These are phyloP conservation scores for Diospyros kaki DNA, from an alignment of 148 eudicot genomes.

Conservation along the genomic window DNA sequence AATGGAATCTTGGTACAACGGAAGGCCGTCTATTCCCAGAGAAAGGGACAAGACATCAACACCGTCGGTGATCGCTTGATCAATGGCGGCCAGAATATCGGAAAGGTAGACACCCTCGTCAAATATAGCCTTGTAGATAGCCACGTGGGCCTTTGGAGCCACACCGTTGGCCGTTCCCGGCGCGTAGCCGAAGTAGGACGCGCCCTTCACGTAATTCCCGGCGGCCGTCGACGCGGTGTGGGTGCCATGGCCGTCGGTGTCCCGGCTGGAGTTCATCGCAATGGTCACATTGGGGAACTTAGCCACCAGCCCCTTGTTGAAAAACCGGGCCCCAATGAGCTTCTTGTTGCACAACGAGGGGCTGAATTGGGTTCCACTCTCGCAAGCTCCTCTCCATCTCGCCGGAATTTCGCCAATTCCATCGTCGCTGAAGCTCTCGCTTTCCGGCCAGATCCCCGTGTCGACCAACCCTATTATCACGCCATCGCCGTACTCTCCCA, in stretches of 20 bases:
- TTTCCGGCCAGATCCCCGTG: conserved; percentile 69
- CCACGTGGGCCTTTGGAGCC: conserved; percentile 58
- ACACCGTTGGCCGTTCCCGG: conserved; percentile 54
- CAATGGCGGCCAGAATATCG: conserved; percentile 55
- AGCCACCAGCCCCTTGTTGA: conserved; percentile 52
- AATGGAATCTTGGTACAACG: conserved; percentile 36
- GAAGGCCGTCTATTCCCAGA: conserved; percentile 20
- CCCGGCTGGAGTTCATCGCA: conserved; percentile 46
- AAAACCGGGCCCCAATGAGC: conserved; percentile 62
- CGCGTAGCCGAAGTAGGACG: conserved; percentile 59
- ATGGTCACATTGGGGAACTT: conserved; percentile 26
- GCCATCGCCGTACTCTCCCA: conserved; percentile 36
- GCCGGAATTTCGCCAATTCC: conserved; percentile 37
- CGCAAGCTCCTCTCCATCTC: conserved; percentile 52
- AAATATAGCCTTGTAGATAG: conserved; percentile 66
- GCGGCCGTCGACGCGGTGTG: conserved; percentile 64
- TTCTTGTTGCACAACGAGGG: conserved; percentile 53
- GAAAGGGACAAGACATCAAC: conserved; percentile 63
- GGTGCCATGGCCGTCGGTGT: conserved; percentile 70
- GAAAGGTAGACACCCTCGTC: conserved; percentile 30
- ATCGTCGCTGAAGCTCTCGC: conserved; percentile 42
- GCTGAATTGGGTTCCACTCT: conserved; percentile 36
- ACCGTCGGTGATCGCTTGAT: conserved; percentile 53
- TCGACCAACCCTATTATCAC: conserved; percentile 55
- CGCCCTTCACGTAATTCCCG: conserved; percentile 44